A percentile compares a stretch with the other conserved stretches of the same genome.
phyloP scores from a whole-genome alignment of 768 basidiomycete species.

The Suillus subalutaceus region DNA sequence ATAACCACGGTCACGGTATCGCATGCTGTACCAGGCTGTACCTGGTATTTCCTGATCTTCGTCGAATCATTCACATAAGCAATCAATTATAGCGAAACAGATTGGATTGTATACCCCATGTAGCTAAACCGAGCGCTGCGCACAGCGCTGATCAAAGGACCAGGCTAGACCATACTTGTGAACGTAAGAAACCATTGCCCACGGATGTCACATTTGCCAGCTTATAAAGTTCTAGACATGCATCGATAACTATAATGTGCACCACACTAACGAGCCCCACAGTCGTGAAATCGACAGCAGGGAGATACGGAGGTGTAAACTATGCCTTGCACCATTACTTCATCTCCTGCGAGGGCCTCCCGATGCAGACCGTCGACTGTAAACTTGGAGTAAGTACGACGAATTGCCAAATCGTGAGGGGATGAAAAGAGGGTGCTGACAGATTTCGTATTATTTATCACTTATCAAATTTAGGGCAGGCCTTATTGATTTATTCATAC shows the following conservation, averaged over 20 bases:
- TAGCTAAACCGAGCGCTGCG: not conserved
- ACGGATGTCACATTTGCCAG: not conserved
- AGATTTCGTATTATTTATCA: constrained; percentile 5
- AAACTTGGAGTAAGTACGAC: constrained; percentile 37
- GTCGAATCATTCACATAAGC: not conserved
- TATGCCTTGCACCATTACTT: constrained; percentile 89
- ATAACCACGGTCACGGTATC: not conserved
- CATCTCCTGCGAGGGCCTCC: constrained; percentile 87
- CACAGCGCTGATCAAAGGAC: not conserved
- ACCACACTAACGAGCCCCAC: constrained; percentile 85
- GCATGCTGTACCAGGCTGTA: no score
- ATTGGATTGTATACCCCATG: not conserved
- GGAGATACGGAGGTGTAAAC: constrained; percentile 89
- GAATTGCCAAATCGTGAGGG: constrained; percentile 50
- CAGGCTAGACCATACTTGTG: not conserved
- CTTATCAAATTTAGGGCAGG: constrained; percentile 40
- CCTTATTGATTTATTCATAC: constrained; percentile 9
- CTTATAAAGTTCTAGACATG: not conserved
- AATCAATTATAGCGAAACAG: not conserved
- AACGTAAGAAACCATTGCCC: not conserved
- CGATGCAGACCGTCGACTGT: constrained; percentile 46
- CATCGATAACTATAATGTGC: constrained; percentile 54
- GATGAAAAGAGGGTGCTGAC: constrained; percentile 25
- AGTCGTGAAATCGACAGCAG: constrained; percentile 55
- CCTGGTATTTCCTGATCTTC: not conserved